Evolutionary conservation across 192 early-diverging fungal genomes (phyloP).

Genomic region (Dissophora globulifera): DNA sequence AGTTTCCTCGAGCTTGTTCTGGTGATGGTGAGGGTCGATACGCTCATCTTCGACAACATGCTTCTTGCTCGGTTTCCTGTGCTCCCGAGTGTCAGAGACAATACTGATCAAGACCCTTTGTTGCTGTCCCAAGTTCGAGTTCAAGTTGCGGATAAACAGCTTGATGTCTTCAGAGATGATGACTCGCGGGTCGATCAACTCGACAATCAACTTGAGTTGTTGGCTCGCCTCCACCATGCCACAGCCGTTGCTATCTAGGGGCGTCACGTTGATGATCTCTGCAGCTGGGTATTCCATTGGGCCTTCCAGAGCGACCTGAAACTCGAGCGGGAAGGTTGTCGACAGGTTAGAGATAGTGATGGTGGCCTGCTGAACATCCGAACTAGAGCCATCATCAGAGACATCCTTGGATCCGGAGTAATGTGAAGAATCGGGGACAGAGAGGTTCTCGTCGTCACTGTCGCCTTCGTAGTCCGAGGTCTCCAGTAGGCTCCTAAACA

Average conservation of each 20-base stretch:
- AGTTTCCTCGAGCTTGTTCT: slow-evolving; percentile 36
- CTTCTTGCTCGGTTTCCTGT: slow-evolving; percentile 40
- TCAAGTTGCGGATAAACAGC: slow-evolving; percentile 73
- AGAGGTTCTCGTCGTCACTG: slow-evolving; percentile 50
- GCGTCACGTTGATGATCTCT: slow-evolving; percentile 68
- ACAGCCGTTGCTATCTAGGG: slow-evolving; percentile 66
- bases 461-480: slow-evolving; percentile 67
- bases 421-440: slow-evolving; percentile 17
- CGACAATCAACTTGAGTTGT: slow-evolving; percentile 65
- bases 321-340: slow-evolving; percentile 67
- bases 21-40: slow-evolving; percentile 45
- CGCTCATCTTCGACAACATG: slow-evolving; percentile 30
- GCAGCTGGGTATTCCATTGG: slow-evolving; percentile 77
- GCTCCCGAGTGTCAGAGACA: slow-evolving; percentile 57
- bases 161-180: slow-evolving; percentile 83
- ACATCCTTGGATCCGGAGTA: slow-evolving; percentile 9
- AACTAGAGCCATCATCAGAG: slow-evolving; percentile 11
- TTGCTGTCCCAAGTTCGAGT: slow-evolving; percentile 67
- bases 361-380: slow-evolving; percentile 53
- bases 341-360: slow-evolving; percentile 76
- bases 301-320: slow-evolving; percentile 76
- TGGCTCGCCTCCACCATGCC: slow-evolving; percentile 70
- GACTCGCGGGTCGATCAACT: slow-evolving; percentile 68
- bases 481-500: slow-evolving; percentile 68
- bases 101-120: slow-evolving; percentile 73